Base-by-base conservation (phyloP, 306 rosid species). In the Trifolium pratense region DNA sequence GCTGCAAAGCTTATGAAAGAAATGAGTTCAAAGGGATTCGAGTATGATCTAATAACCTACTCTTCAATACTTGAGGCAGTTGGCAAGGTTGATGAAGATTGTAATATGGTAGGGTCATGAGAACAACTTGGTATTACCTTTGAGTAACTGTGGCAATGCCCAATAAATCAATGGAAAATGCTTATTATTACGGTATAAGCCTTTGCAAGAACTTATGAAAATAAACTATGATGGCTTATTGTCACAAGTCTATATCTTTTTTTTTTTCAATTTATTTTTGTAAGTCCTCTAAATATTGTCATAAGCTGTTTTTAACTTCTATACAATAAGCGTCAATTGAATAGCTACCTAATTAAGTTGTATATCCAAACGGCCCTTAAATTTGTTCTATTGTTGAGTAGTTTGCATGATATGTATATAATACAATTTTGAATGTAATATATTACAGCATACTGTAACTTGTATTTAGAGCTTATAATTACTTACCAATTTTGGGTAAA, bases 61-160 rank as follows among this genome's bases (percentile, higher is more conserved):
- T 89, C 97, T 12, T 94, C 97, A 21, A 91, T 94, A 73, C 91
- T 94, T 7, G 95, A 94, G 83, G 98, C 97, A n/a, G 95, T 94
- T 43, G 98, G 97, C 76, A 94, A 85, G 84, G 88, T 91, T 58
- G 94, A 94, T 79, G 95, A 86, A 57, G 89, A 79, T 52, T 48
- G 49, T 23, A 52, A 66, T 52, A 3, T 74, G 75, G 69, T 45
- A 12, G 76, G 45, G 58, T 70, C 74, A 8, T 81, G 76, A 80
- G 55, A 80, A 42, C 42, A 32, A 57, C 48, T 60, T 21, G 43
- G 69, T 71, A 40, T 59, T 31, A 42, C 5, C 59, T 49, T 59
- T 10, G 4, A 49, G 66, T 57, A 62, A 46, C 23, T 7, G 67
- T 79, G 48, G 20, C 70, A 43, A 43, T 12, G 49, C 49, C 49